Conservation (phyloP, 768 basidiomycete genomes). For the Leucocoprinus sp. region DNA sequence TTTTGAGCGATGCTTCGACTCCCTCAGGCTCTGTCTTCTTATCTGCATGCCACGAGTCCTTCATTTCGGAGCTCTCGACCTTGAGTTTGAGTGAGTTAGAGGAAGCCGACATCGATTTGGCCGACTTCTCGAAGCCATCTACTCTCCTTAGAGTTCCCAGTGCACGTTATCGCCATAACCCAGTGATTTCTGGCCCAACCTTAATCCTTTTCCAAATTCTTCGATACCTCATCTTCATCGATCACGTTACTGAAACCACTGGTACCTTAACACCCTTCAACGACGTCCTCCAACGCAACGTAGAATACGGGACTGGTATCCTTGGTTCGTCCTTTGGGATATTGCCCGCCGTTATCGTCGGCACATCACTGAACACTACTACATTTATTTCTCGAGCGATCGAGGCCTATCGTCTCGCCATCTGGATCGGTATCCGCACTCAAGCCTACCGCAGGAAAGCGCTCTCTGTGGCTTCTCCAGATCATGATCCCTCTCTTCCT, state of each 20-base stretch:
- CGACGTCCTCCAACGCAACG: conserved; percentile 26
- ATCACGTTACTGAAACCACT: conserved; percentile 12
- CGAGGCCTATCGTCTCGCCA: conserved; percentile 39
- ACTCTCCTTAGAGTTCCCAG: conserved; percentile 31
- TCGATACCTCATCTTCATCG: conserved; percentile 41
- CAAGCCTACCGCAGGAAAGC: conserved; percentile 22
- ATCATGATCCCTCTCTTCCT: conserved; percentile 20
- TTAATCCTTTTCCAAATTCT: conserved; percentile 46
- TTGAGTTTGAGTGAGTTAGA: conserved; percentile 30
- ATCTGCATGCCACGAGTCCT: conserved; percentile 41
- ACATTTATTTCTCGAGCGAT: conserved; percentile 36
- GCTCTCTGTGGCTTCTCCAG: conserved; percentile 5
- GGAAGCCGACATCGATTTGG: conserved; percentile 28
- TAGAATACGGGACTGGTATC: conserved; percentile 26
- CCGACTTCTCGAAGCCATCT: conserved; percentile 34
- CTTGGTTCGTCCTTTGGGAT: conserved; percentile 53
- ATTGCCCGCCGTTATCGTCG: conserved; percentile 43
- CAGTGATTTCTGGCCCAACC: conserved; percentile 38
- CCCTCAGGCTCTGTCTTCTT: conserved; percentile 36
- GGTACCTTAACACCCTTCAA: conserved; percentile 17
- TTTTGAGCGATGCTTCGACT: conserved; percentile 32
- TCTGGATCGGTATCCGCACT: conserved; percentile 45
- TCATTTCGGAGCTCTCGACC: conserved; percentile 39
- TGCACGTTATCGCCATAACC: conserved; percentile 32
- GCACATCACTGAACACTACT: conserved; percentile 30